Evolutionary conservation across 164 flowering plant species (phyloP), one percentile per base, ranked within the genome.

Genomic region (Vitis amurensis): DNA sequence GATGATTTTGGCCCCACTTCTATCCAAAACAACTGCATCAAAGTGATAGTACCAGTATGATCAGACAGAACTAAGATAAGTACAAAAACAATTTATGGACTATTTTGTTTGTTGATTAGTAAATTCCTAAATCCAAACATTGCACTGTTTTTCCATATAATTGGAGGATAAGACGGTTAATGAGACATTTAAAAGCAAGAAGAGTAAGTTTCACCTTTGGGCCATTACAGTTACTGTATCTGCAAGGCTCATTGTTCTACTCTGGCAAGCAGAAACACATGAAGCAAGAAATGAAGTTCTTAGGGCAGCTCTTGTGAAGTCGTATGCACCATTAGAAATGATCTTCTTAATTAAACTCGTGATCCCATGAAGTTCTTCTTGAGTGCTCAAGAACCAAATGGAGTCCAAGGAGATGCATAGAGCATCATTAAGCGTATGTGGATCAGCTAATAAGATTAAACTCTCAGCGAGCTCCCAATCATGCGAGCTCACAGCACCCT

Each of bases 281-380:
- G 98, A 93, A 74, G 98, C 98, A 63, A 93, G 92, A 81, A 93
- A 93, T 1, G 96, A 93, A 71, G 98, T 93, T 77, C 98, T 82
- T 17, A 93, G 89, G 29, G 95, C 95, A 44, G 98, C 98, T 77
- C 98, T 84, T 9, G 97, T 90, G 75, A 91, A 93, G 78, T 93
- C 98, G 75, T 78, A 85, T 71, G 98, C 98, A 68, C 98, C 98
- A 79, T 81, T 82, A 16, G 77, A 69, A 69, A 93, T 84, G 57
- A 93, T 83, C 85, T 87, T 84, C 79, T 81, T 88, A 60, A 93
- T 88, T 80, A 93, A 79, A 11, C 87, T 84, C 0, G 92, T 93
- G 23, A 91, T 81, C 15, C 94, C 98, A 71, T 70, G 55, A 44
- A 88, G 80, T 78, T 91, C 97, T 50, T 84, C 84, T 23, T 85